Base-by-base conservation (phyloP, 345 rosid genomes). In the Sapria himalayana region DNA sequence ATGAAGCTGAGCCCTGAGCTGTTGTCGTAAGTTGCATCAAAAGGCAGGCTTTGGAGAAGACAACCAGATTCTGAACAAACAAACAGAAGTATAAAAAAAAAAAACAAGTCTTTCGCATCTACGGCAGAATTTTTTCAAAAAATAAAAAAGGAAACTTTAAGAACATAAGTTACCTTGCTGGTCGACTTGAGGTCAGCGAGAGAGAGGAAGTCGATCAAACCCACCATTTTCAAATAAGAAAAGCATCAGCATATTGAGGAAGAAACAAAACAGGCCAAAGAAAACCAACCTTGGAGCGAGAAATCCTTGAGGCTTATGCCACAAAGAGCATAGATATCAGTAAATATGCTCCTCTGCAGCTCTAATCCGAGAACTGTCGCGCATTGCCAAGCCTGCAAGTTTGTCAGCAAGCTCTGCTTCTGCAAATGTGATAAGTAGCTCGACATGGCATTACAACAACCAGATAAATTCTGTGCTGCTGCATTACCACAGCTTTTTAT, bases 251-350 rank as follows among this genome's bases (percentile, higher is more conserved):
- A n/a, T n/a, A n/a, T n/a, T n/a, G n/a, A n/a, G n/a, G n/a, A n/a
- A n/a, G n/a, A n/a, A n/a, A n/a, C n/a, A n/a, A n/a, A n/a, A n/a
- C n/a, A n/a, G n/a, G n/a, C n/a, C n/a, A n/a, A n/a, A n/a, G n/a
- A n/a, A 56, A 40, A 38, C 46, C 23, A 50, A 89, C 98, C 94
- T 76, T 89, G 98, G 53, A 89, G 77, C 12, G 94, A 76, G 70
- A 89, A 89, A 73, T 89, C 98, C 64, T 89, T 74, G 51, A 89
- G 93, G 57, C 72, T 89, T 45, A 89, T 63, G 49, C 64, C 94
- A 61, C 94, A 89, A 43, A 74, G 70, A 43, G 54, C 64, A 51
- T 78, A 89, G 55, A 89, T 49, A 48, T 89, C 63, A 15, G 78
- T 66, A 29, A 89, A 68, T 52, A 74, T 82, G 6, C 66, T 58